Evolutionary conservation across 2,329 filamentous ascomycete genomes (phyloP).

Genomic region (Fusarium pseudoanthophilum): DNA sequence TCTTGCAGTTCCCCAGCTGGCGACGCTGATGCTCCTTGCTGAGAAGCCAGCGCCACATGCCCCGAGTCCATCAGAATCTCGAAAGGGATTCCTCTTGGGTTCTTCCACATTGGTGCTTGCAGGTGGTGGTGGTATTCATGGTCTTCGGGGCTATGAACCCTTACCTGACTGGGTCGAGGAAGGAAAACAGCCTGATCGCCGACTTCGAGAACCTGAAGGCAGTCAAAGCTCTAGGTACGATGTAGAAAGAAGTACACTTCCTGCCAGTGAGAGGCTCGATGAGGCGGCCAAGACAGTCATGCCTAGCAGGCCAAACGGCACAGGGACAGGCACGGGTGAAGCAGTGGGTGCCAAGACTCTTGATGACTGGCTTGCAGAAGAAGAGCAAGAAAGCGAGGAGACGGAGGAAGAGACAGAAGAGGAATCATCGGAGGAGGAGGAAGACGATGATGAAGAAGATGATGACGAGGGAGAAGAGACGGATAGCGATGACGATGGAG

Average conservation of each 20-base stretch:
- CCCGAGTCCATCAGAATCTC: conserved; percentile 86
- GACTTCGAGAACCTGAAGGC: conserved; percentile 71
- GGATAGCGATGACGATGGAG: conserved; percentile 59
- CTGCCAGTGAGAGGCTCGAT: conserved; percentile 73
- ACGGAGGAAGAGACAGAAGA: conserved; percentile 64
- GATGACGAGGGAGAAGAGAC: conserved; percentile 63
- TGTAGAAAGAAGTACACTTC: conserved; percentile 52
- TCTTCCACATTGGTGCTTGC: conserved; percentile 88
- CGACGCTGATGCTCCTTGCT: conserved; percentile 88
- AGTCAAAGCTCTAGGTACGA: conserved; percentile 47
- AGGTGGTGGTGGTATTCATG: conserved; percentile 76
- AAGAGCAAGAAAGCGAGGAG: conserved; percentile 67
- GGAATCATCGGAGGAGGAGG: conserved; percentile 60
- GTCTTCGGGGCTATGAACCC: conserved; percentile 79
- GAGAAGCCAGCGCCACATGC: conserved; percentile 94
- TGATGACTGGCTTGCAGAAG: conserved; percentile 91
- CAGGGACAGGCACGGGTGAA: conserved; percentile 63
- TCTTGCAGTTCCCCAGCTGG: conserved; percentile 84
- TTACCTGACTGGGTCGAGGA: conserved; percentile 87
- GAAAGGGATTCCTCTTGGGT: conserved; percentile 81
- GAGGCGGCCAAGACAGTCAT: conserved; percentile 57
- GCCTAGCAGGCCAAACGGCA: conserved; percentile 61
- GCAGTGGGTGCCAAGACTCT: conserved; percentile 77
- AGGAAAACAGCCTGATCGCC: conserved; percentile 82
- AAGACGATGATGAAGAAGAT: conserved; percentile 61